Base-by-base conservation (phyloP, 768 basidiomycete genomes). In the Glaciozyma martinii region DNA sequence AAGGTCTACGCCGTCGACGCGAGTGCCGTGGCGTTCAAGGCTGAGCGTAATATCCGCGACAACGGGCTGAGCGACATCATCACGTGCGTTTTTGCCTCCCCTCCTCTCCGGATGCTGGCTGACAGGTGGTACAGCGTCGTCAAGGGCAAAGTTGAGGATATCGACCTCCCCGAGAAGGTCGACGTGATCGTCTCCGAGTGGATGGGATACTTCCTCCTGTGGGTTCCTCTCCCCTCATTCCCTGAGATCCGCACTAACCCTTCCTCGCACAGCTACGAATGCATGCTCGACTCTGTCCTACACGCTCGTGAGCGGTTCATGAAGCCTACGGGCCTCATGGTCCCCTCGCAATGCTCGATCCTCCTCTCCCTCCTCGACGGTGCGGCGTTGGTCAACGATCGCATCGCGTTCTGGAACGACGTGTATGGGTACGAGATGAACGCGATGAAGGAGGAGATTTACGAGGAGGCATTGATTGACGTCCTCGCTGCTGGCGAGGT, bases 11-110 rank as follows among this genome's bases (percentile, higher is more conserved):
- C 66, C 37, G 93, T 99, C 78, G 95, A 99, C 79, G 98, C 98
- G 93, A 94, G 90, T 66, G 98, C 98, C 78, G 98, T 99, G 78
- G 89, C 98, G 77, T 93, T 94, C 80, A 94, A 98, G 80, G 95
- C 95, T 5, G 84, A 87, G 80, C 93, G 90, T 78, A 99, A 98
- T 71, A 85, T 98, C 71, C 86, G 91, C 73, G 89, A 89, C n/a
- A 99, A 99, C 71, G 93, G 93, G 52, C 95, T 97, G 81, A 85
- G 86, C 79, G 86, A 94, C 74, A 87, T 62, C 30, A 71, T 71
- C 55, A 47, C 61, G 94, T 97, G 68, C 72, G 90, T 81, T 40
- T 42, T 57, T 25, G 9, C 15, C 56, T 18, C 60, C 37, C 23
- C 4, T 5, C 6, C 33, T 58, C 37, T 40, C 42, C 27, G 44